These are phyloP conservation scores for Phialemonium atrogriseum DNA, from an alignment of 2,329 filamentous ascomycete species.

Conservation along the genomic window DNA sequence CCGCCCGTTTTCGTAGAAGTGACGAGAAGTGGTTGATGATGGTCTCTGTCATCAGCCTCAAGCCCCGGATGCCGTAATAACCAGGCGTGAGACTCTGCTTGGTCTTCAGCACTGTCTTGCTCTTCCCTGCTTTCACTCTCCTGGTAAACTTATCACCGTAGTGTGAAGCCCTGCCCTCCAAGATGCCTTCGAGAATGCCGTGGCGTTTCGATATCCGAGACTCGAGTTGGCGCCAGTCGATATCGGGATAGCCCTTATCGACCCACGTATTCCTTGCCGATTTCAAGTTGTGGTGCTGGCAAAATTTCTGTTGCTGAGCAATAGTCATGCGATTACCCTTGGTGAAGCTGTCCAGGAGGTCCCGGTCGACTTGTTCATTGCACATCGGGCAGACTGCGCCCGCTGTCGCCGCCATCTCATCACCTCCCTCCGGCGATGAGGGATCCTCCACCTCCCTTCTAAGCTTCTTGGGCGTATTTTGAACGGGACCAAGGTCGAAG, in stretches of 20 bases:
- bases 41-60: conserved; percentile 62
- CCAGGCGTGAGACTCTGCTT: conserved; percentile 58
- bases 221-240: conserved; percentile 60
- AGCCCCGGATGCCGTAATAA: conserved; percentile 74
- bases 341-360: conserved; percentile 44
- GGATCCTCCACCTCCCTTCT: too few relatives aligned
- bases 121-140: conserved; percentile 47
- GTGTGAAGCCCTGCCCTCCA: conserved; percentile 51
- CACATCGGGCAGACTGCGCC: conserved; percentile 64
- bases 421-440: too few relatives aligned
- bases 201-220: conserved; percentile 50
- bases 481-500: too few relatives aligned
- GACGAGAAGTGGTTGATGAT: conserved; percentile 53
- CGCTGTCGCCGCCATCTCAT: too few relatives aligned
- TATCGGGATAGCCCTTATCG: conserved; percentile 55
- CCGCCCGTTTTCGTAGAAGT: conserved; percentile 51
- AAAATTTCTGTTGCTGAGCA: conserved; percentile 54
- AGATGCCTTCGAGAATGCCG: conserved; percentile 45
- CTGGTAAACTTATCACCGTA: conserved; percentile 51
- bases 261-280: conserved; percentile 41
- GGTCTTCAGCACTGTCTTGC: conserved; percentile 51
- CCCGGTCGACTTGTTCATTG: conserved; percentile 45
- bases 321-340: conserved; percentile 42
- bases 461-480: too few relatives aligned
- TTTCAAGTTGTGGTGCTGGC: conserved; percentile 50